Percentiles rank a stretch among this genome's conserved stretches.
These are phyloP conservation scores for Penicillium sp. DNA, from an alignment of 2,329 filamentous ascomycete genomes.

Conservation along the genomic window DNA sequence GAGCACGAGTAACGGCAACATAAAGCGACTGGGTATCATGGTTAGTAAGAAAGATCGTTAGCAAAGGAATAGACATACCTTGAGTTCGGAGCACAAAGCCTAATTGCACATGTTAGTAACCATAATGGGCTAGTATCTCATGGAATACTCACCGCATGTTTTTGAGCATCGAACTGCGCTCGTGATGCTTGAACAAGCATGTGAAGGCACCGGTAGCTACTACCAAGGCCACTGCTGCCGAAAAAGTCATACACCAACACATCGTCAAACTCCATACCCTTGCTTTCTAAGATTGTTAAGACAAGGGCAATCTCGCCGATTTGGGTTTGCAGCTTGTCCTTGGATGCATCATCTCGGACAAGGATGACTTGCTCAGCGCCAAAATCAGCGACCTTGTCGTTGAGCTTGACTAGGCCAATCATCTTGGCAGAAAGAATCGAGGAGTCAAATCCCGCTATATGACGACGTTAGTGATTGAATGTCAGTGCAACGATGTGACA, in stretches of 20 bases:
- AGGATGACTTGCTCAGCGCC: slow-evolving; percentile 31
- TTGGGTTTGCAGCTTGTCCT: slow-evolving; percentile 15
- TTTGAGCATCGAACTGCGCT: slow-evolving; percentile 15
- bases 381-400: slow-evolving; percentile 20
- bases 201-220: slow-evolving; percentile 17
- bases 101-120: slow-evolving; percentile 3
- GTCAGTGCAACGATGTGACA: slow-evolving; percentile 4
- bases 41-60: not conserved
- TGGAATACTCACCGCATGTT: slow-evolving; percentile 11
- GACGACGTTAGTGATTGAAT: not conserved
- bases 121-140: not conserved
- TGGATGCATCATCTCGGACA: slow-evolving; percentile 25
- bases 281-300: slow-evolving; percentile 28
- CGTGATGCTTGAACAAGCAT: slow-evolving; percentile 4
- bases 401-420: slow-evolving; percentile 17
- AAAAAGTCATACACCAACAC: slow-evolving; percentile 30
- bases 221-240: slow-evolving; percentile 14
- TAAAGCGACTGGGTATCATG: slow-evolving; percentile 21
- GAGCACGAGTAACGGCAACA: slow-evolving; percentile 25
- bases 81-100: slow-evolving; percentile 13
- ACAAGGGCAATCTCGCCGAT: slow-evolving; percentile 25
- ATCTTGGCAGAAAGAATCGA: slow-evolving; percentile 18
- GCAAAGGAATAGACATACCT: not conserved
- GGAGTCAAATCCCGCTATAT: slow-evolving; percentile 12
- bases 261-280: slow-evolving; percentile 34